Conservation (phyloP, 306 rosid species). For the Malus sylvestris region DNA sequence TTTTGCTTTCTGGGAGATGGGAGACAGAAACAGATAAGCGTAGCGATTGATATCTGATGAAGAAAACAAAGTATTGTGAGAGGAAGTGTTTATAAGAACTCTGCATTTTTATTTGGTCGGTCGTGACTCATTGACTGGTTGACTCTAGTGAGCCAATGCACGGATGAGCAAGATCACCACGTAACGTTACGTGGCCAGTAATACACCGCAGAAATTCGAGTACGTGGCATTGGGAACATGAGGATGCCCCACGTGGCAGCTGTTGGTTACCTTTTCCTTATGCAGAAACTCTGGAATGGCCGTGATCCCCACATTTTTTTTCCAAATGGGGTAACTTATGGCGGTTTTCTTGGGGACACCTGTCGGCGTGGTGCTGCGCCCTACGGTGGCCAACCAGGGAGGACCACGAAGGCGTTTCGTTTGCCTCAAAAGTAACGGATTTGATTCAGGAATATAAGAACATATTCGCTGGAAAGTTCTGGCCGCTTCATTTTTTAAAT, state of each 20-base stretch:
- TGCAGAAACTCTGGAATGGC: neutral
- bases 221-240: neutral
- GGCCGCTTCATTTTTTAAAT: too few species aligned
- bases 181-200: neutral
- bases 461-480: too few species aligned
- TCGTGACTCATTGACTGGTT: neutral
- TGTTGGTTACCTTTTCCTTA: neutral
- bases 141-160: neutral
- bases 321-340: neutral
- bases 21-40: neutral
- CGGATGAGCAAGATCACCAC: neutral
- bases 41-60: neutral
- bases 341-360: neutral
- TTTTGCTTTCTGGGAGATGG: neutral
- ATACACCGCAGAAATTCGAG: neutral
- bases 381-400: neutral
- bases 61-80: neutral
- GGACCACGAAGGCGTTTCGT: neutral
- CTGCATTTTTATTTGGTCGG: neutral
- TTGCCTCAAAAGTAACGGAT: neutral
- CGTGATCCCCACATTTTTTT: neutral
- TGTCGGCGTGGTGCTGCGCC: neutral
- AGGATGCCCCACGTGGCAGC: neutral
- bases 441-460: too few species aligned
- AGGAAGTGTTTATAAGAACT: neutral